phyloP scores from a whole-genome alignment of 2,329 filamentous ascomycete species.

The Clonostachys chloroleuca region DNA sequence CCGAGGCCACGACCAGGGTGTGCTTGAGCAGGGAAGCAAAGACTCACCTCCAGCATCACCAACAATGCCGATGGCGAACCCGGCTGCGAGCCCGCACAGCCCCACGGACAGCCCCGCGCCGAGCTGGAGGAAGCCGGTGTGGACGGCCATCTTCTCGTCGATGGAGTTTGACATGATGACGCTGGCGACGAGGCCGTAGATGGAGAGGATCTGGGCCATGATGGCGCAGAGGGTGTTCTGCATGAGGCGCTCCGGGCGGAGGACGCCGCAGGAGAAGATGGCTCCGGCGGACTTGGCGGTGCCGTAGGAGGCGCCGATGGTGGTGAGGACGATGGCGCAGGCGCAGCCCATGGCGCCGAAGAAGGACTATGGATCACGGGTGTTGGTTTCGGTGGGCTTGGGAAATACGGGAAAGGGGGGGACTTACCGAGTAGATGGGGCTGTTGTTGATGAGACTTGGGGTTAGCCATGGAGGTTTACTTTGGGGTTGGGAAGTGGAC shows the following conservation, averaged over 20 bases:
- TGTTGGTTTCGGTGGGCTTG: background rate
- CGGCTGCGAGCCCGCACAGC: constrained; percentile 37
- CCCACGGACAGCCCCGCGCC: constrained; percentile 37
- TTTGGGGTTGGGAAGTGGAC: background rate
- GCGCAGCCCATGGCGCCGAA: constrained; percentile 35
- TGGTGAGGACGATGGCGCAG: constrained; percentile 45
- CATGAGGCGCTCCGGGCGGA: constrained; percentile 37
- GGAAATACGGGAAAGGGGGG: background rate
- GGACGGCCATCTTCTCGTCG: constrained; percentile 33
- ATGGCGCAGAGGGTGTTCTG: constrained; percentile 39
- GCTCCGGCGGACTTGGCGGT: constrained; percentile 35
- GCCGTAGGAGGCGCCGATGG: constrained; percentile 40
- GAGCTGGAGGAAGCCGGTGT: constrained; percentile 36
- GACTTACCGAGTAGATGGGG: constrained; percentile 38
- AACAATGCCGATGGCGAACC: constrained; percentile 40
- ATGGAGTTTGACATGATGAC: constrained; percentile 37
- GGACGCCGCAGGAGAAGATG: constrained; percentile 36
- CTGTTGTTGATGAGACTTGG: constrained; percentile 12
- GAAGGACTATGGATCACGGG: constrained; percentile 22
- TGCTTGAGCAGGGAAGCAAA: too few species aligned
- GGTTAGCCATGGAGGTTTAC: background rate
- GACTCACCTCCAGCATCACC: constrained; percentile 36
- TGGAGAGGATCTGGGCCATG: constrained; percentile 43
- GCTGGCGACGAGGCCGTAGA: constrained; percentile 38
- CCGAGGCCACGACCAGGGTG: background rate